A percentile compares a stretch with the other conserved stretches of the same genome.
These are phyloP conservation scores for Corchorus olitorius DNA, from an alignment of 345 rosid genomes.

Conservation along the genomic window DNA sequence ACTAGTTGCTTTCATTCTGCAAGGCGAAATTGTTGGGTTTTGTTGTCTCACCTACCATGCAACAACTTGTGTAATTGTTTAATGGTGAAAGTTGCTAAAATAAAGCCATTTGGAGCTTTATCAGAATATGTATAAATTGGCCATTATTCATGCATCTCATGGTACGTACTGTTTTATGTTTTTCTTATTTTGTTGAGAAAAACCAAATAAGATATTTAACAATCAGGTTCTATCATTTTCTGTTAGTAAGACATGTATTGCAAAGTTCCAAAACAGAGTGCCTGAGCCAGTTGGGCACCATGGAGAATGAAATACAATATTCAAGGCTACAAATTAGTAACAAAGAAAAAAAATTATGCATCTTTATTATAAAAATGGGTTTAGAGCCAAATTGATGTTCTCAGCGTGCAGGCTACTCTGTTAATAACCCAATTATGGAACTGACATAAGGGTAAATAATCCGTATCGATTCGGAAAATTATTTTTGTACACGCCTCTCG, in stretches of 20 bases:
- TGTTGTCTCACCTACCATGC: neutral
- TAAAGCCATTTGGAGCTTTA: neutral
- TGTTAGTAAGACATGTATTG: neutral
- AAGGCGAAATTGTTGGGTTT: neutral
- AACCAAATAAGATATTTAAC: neutral
- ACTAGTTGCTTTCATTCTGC: neutral
- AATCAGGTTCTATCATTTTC: neutral
- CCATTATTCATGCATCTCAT: neutral
- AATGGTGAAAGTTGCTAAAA: neutral
- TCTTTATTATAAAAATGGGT: neutral
- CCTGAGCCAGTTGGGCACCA: neutral
- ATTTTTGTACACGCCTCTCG: too few relatives aligned
- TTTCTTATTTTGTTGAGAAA: neutral
- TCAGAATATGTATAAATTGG: neutral
- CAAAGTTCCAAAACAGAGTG: slow-evolving; percentile 15
- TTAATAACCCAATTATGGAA: slow-evolving; percentile 14
- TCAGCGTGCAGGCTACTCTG: slow-evolving; percentile 21
- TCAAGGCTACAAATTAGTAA: neutral
- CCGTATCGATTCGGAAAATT: too few relatives aligned
- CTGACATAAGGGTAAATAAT: slow-evolving; percentile 2
- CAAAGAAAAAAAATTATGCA: neutral
- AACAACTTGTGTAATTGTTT: neutral
- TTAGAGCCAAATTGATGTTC: slow-evolving; percentile 11
- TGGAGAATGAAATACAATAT: neutral
- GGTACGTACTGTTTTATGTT: neutral